These are phyloP conservation scores for Emmonsiellopsis sp. DNA, from an alignment of 2,329 filamentous ascomycete species.

Conservation along the genomic window DNA sequence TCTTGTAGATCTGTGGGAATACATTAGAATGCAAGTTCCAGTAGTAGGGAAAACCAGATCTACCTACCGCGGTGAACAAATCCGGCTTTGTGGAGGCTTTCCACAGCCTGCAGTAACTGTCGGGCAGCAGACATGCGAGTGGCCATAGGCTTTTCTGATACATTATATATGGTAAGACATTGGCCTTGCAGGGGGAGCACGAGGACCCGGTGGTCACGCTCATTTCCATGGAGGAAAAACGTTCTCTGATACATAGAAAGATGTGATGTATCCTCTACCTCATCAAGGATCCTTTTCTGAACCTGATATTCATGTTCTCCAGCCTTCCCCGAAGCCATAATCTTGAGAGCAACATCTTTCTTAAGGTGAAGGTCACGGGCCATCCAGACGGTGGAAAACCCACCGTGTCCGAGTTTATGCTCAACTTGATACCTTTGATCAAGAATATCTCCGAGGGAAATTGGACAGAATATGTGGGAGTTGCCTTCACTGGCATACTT, in stretches of 20 bases:
- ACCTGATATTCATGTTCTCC: conserved; percentile 7
- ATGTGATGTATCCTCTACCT: conserved; percentile 9
- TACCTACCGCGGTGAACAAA: no score
- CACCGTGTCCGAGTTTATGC: conserved; percentile 10
- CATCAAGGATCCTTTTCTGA: conserved; percentile 6
- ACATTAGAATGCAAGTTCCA: no score
- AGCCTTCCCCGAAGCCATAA: conserved; percentile 1
- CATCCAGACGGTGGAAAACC: conserved; percentile 13
- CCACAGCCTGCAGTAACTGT: no score
- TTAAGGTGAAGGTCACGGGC: conserved; percentile 9
- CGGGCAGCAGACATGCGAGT: conserved; percentile 21
- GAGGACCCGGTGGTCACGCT: conserved; percentile 9
- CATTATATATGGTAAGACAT: conserved; percentile 7
- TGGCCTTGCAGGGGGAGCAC: conserved; percentile 17
- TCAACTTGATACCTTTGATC: conserved; percentile 9
- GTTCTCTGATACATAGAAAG: conserved; percentile 7
- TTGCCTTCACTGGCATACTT: conserved; percentile 4
- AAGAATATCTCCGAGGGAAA: conserved; percentile 9
- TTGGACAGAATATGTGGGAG: conserved; percentile 8
- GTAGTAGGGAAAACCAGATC: no score
- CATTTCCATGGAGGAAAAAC: conserved; percentile 6
- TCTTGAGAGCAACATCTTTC: conserved; percentile 9
- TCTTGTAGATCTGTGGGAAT: conserved; percentile 21
- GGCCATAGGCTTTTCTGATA: conserved; percentile 12
- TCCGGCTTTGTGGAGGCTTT: no score